These are phyloP conservation scores for Ampelomyces quisqualis DNA, from an alignment of 2,329 filamentous ascomycete species.

Conservation along the genomic window DNA sequence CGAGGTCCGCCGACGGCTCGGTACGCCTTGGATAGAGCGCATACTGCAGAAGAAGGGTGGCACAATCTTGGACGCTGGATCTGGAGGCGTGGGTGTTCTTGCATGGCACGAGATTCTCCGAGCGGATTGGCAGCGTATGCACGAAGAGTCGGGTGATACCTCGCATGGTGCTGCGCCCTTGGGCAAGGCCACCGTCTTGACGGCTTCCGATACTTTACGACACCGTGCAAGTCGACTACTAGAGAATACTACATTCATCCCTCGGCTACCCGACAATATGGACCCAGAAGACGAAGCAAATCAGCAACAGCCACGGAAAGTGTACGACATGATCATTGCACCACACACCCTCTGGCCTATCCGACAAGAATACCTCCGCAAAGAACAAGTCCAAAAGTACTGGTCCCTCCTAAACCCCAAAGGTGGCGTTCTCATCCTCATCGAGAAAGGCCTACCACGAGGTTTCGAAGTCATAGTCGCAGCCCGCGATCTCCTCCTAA, in stretches of 20 bases:
- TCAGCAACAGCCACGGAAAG: slow-evolving; percentile 60
- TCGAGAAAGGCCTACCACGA: slow-evolving; percentile 88
- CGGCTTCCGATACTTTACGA: slow-evolving; percentile 72
- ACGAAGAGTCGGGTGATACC: slow-evolving; percentile 35
- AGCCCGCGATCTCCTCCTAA: slow-evolving; percentile 75
- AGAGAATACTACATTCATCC: slow-evolving; percentile 87
- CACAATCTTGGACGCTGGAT: slow-evolving; percentile 71
- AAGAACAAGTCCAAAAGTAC: slow-evolving; percentile 78
- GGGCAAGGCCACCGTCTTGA: slow-evolving; percentile 78
- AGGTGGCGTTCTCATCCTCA: slow-evolving; percentile 79
- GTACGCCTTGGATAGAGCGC: slow-evolving; percentile 67
- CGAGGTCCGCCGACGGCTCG: slow-evolving; percentile 72
- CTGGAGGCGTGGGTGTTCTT: slow-evolving; percentile 69
- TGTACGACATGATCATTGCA: slow-evolving; percentile 86
- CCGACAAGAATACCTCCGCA: slow-evolving; percentile 73
- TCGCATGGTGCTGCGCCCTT: slow-evolving; percentile 49
- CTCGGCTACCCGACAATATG: slow-evolving; percentile 83
- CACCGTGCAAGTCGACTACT: slow-evolving; percentile 74
- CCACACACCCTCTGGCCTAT: slow-evolving; percentile 79
- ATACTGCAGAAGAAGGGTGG: slow-evolving; percentile 63
- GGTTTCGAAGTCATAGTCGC: slow-evolving; percentile 92
- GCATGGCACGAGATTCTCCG: slow-evolving; percentile 77
- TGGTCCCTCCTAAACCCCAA: slow-evolving; percentile 83
- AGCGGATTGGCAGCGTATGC: slow-evolving; percentile 77
- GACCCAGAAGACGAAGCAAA: slow-evolving; percentile 57